Evolutionary conservation across 2,329 filamentous ascomycete genomes (phyloP).

Genomic region (Beauveria sp.): DNA sequence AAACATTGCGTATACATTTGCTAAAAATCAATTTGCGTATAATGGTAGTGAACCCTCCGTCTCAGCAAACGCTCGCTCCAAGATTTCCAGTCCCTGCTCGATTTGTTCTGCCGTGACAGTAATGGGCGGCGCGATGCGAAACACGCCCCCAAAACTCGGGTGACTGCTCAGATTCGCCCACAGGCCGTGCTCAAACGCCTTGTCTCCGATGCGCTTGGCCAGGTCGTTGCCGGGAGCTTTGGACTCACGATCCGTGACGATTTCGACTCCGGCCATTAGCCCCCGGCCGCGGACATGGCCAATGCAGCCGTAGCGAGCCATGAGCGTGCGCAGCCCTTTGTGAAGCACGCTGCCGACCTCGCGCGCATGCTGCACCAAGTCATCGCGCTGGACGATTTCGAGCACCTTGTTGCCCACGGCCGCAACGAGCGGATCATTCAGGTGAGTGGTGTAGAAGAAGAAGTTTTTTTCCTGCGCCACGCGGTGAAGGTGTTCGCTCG

Average conservation of each 20-base stretch:
- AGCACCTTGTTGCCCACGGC: conserved; percentile 55
- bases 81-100: conserved; percentile 42
- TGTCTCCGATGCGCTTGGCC: conserved; percentile 37
- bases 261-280: conserved; percentile 51
- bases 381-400: conserved; percentile 51
- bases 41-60: conserved; percentile 25
- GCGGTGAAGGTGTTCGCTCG: conserved; percentile 43
- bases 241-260: conserved; percentile 41
- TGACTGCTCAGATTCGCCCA: conserved; percentile 50
- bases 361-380: conserved; percentile 38
- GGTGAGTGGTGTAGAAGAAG: conserved; percentile 53
- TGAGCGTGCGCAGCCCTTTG: conserved; percentile 36
- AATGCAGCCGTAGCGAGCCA: conserved; percentile 49
- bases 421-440: conserved; percentile 54
- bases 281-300: conserved; percentile 54
- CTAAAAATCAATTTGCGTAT: conserved; percentile 8
- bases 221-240: conserved; percentile 41
- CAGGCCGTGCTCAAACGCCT: conserved; percentile 43
- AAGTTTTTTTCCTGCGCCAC: conserved; percentile 41
- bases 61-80: conserved; percentile 46
- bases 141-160: conserved; percentile 47
- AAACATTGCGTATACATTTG: too few relatives aligned
- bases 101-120: conserved; percentile 45
- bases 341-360: conserved; percentile 38
- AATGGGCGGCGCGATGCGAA: conserved; percentile 54